Conservation (phyloP, 2,329 filamentous ascomycete genomes). For the Hypomyces rosellus region DNA sequence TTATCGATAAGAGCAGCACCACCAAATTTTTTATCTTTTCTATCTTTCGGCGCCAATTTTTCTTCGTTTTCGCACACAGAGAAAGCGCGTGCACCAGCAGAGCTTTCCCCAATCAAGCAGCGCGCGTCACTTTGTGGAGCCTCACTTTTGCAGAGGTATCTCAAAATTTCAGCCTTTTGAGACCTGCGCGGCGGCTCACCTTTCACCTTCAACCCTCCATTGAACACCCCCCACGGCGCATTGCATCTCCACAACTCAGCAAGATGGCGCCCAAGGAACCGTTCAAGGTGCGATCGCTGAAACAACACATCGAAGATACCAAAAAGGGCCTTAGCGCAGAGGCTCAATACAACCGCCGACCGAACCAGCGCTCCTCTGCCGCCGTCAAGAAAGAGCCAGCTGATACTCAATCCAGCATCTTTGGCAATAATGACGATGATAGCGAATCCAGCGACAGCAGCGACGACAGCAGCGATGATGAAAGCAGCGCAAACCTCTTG, state of each 20-base stretch:
- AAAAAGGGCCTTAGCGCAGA: conserved; percentile 29
- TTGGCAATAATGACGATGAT: conserved; percentile 25
- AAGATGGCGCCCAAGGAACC: conserved; percentile 32
- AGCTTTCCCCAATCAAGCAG: conserved; percentile 7
- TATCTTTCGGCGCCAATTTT: too few relatives aligned
- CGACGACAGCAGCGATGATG: conserved; percentile 27
- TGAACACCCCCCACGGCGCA: conserved; percentile 17
- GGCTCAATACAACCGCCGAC: conserved; percentile 27
- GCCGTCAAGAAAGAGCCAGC: conserved; percentile 26
- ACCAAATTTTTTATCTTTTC: conserved; percentile 2
- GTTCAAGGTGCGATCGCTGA: conserved; percentile 32
- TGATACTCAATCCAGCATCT: conserved; percentile 20
- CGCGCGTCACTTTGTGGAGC: conserved; percentile 9
- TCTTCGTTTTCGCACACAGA: background rate
- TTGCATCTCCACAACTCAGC: conserved; percentile 11
- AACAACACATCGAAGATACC: conserved; percentile 32
- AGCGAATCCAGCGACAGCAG: conserved; percentile 28
- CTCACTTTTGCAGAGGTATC: conserved; percentile 1
- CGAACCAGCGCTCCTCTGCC: conserved; percentile 18
- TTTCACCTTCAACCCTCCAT: conserved; percentile 12
- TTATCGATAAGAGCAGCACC: conserved; percentile 8
- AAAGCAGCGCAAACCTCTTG: conserved; percentile 23
- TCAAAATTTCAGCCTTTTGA: conserved; percentile 10
- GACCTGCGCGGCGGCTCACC: conserved; percentile 2
- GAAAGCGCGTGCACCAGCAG: background rate